phyloP scores from a whole-genome alignment of 345 rosid species.

The Turritis glabra region DNA sequence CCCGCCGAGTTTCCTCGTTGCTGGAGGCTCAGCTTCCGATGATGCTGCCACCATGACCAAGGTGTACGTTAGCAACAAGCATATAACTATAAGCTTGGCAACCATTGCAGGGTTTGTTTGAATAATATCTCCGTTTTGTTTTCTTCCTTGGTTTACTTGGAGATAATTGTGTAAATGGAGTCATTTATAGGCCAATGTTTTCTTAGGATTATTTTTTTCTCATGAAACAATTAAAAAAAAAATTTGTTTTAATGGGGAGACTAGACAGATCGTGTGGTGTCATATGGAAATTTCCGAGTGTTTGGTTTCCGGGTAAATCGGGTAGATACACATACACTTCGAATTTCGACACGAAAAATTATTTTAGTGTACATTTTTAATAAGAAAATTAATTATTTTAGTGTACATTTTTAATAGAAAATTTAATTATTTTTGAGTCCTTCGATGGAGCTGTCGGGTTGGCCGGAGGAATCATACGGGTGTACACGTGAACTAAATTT shows the following conservation, averaged over 20 bases:
- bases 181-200: slow-evolving; percentile 19
- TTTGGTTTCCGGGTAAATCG: slow-evolving; percentile 31
- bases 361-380: background rate
- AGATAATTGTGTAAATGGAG: slow-evolving; percentile 22
- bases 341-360: background rate
- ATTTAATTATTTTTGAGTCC: background rate
- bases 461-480: slow-evolving; percentile 39
- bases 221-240: too few relatives aligned
- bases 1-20: slow-evolving; percentile 51
- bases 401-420: background rate
- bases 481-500: slow-evolving; percentile 39
- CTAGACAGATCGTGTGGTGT: slow-evolving; percentile 33
- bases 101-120: slow-evolving; percentile 25
- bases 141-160: slow-evolving; percentile 13
- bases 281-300: slow-evolving; percentile 42
- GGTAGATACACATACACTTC: slow-evolving; percentile 2
- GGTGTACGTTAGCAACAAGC: slow-evolving; percentile 28
- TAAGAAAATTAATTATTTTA: background rate
- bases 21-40: slow-evolving; percentile 34
- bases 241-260: background rate
- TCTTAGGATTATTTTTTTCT: background rate
- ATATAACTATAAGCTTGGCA: slow-evolving; percentile 1
- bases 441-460: slow-evolving; percentile 36
- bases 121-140: background rate
- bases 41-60: slow-evolving; percentile 32